Base-by-base conservation (phyloP, 805 yeast species). In the Barnettozyma siamensis region DNA sequence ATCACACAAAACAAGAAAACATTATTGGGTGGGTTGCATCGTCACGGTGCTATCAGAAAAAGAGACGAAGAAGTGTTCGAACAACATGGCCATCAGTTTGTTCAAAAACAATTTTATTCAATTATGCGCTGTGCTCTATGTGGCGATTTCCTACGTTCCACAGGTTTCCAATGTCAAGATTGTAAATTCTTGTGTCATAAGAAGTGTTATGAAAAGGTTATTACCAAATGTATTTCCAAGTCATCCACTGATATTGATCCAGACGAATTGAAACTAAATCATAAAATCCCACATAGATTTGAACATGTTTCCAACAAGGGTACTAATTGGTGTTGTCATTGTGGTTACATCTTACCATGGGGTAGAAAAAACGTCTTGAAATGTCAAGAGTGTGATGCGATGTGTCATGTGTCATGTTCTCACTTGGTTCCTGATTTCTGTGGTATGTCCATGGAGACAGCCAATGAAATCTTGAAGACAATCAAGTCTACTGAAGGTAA, bases 241-340 rank as follows among this genome's bases (percentile, higher is more conserved):
- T 76, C 88, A 4, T 78, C 84, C 44, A 72, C 79, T 5, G 88
- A 82, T 46, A 63, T 70, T 33, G 86, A 80, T 57, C 71, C 78
- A 2, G 88, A 83, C 57, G 91, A 82, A 51, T 76, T 85, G 18
- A 81, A 86, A 62, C 75, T 93, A 61, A 93, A 93, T 57, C 98
- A 93, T 62, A 84, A 95, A 50, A 93, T 93, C 52, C 99, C 99
- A 28, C 99, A 93, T 61, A 78, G 96, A 60, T 91, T 91, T 61
- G 96, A 86, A 51, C 89, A 91, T n/a, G 77, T 80, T 21, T 75
- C 93, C 15, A 93, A 93, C 58, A 81, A 88, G 64, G 94, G 96
- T 54, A 94, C 99, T 2, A 89, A 91, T 59, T 93, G 99, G 99
- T 93, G 99, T 66, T 93, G 98, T 54, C 99, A 93, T 61, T 93